These are phyloP conservation scores for Pinus taeda DNA, from an alignment of 75 land plant species.

Conservation along the genomic window DNA sequence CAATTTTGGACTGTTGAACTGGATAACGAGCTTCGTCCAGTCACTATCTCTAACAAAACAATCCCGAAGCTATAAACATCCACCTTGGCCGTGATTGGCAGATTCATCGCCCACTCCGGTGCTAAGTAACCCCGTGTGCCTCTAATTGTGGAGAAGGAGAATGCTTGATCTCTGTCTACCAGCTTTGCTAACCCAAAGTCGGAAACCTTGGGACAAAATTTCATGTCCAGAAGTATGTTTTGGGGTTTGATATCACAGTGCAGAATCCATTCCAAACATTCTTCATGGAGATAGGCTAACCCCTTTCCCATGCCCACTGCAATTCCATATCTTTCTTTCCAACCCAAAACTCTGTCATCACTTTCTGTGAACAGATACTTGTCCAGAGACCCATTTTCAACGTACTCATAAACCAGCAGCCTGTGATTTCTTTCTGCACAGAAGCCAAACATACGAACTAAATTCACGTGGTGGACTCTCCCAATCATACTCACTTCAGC, in stretches of 20 bases:
- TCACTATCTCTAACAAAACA: slow-evolving; percentile 20
- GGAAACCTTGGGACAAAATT: slow-evolving; percentile 28
- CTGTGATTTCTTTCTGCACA: no score
- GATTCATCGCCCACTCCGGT: slow-evolving; percentile 26
- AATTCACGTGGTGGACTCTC: no score
- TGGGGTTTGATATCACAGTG: slow-evolving; percentile 40
- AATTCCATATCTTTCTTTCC: slow-evolving; percentile 25
- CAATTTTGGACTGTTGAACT: background rate
- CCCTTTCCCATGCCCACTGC: slow-evolving; percentile 3
- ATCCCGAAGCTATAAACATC: slow-evolving; percentile 40
- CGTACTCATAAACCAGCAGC: no score
- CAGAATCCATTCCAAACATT: slow-evolving; percentile 23
- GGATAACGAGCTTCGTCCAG: background rate
- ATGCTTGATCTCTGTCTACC: slow-evolving; percentile 14
- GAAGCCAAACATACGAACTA: no score
- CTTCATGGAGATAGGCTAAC: background rate
- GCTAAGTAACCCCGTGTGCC: slow-evolving; percentile 37
- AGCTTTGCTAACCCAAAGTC: slow-evolving; percentile 36
- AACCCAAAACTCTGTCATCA: slow-evolving; percentile 2
- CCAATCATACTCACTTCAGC: no score
- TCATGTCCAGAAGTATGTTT: slow-evolving; percentile 30
- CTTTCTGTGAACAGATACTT: background rate
- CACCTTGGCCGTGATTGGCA: slow-evolving; percentile 22
- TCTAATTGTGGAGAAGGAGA: slow-evolving; percentile 19
- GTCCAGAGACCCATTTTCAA: no score